Evolutionary conservation across 2,329 filamentous ascomycete species (phyloP), one percentile per base, ranked within the genome.

Genomic region (Talaromyces sp.): DNA sequence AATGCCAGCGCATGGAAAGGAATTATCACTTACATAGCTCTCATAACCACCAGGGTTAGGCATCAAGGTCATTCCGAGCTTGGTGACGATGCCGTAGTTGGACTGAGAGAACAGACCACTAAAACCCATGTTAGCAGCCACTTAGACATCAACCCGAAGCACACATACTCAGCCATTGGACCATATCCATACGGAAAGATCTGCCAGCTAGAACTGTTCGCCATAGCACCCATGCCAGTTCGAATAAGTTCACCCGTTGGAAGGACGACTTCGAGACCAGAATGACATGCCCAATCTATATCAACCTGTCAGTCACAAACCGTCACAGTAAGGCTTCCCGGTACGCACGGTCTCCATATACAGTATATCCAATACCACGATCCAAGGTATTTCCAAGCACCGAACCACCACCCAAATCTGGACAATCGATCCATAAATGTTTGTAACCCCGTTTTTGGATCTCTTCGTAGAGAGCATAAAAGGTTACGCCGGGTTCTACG

Each of bases 401-500:
- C 15, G 71, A 73, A 0, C 75, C 75, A 35, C 75, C 75, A 10
- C 74, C 75, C 25, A 76, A 65, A 67, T 76, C 74, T 7, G 75
- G 75, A 17, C 65, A 69, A 63, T 82, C 81, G 17, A 82, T 72
- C 81, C 81, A 83, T 41, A 83, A 50, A 56, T 56, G 50, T 33
- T 65, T 70, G 25, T 80, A 73, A 11, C 77, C 76, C 72, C 69
- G 69, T 19, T 69, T 67, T 39, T 77, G 71, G n/a, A 79, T 74
- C 54, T 77, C 74, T 13, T 78, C 74, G 67, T 79, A 74, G 11
- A 81, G 71, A 17, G 73, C 73, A 37, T 75, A 77, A 66, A 78
- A 82, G 1, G 76, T 77, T 1, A 81, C 79, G 0, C 79, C 79
- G 0, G 79, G 79, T 65, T 81, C 79, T n/a, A 82, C 75, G 0